Evolutionary conservation across 2,329 filamentous ascomycete species (phyloP).

Genomic region (Thielaviopsis populi): DNA sequence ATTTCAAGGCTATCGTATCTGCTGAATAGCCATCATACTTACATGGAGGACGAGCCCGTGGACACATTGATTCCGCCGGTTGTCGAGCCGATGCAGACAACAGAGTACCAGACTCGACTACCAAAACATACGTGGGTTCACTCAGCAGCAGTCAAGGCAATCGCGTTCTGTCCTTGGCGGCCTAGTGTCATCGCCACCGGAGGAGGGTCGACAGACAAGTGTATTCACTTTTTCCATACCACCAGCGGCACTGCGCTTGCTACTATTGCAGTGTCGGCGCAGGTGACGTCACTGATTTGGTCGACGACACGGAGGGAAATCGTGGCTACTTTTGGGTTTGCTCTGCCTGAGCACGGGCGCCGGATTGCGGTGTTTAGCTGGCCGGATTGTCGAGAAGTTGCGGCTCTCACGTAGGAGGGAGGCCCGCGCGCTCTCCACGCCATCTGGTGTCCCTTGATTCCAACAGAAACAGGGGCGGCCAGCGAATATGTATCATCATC

Average conservation of each 20-base stretch:
- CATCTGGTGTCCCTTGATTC: slow-evolving; percentile 58
- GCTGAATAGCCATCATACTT: slow-evolving; percentile 2
- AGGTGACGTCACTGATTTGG: slow-evolving; percentile 89
- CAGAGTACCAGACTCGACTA: not conserved
- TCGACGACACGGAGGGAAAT: slow-evolving; percentile 75
- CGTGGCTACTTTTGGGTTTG: slow-evolving; percentile 83
- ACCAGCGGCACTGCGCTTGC: slow-evolving; percentile 69
- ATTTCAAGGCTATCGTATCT: not conserved
- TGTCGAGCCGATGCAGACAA: not conserved
- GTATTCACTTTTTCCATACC: slow-evolving; percentile 91
- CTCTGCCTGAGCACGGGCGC: slow-evolving; percentile 75
- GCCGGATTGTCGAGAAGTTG: slow-evolving; percentile 78
- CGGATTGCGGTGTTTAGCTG: slow-evolving; percentile 88
- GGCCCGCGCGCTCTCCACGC: slow-evolving; percentile 72
- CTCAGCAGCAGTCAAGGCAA: slow-evolving; percentile 83
- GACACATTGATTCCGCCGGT: slow-evolving; percentile 7
- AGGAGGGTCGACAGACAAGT: slow-evolving; percentile 84
- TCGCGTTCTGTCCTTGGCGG: slow-evolving; percentile 93
- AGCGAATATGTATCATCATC: slow-evolving; percentile 20
- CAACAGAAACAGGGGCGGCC: slow-evolving; percentile 21
- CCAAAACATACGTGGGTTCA: slow-evolving; percentile 55
- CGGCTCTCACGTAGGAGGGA: slow-evolving; percentile 69
- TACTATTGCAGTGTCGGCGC: slow-evolving; percentile 80
- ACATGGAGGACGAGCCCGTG: slow-evolving; percentile 5
- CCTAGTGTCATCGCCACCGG: slow-evolving; percentile 75